Base-by-base conservation (phyloP, 73 alveolate species). In the Paramecium sexaurelia region DNA sequence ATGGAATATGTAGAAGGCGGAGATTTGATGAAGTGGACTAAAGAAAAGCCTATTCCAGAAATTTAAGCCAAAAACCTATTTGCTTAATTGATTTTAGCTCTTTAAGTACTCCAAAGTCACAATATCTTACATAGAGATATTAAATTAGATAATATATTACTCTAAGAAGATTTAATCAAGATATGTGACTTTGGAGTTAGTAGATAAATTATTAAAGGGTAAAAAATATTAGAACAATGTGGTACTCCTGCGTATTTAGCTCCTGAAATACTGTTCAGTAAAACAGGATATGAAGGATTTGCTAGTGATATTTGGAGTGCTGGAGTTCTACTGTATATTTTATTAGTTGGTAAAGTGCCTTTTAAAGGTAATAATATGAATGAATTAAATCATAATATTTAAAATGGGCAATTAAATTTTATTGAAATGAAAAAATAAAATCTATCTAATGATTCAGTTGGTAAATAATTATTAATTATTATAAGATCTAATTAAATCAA, bases 181-280 rank as follows among this genome's bases (percentile, higher is more conserved):
- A 90, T 98, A 56, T 97, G 98, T 85, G 99, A 98, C 93, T 98
- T 97, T 39, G 99, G 99, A 1, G 99, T 98, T 40, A 94, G 98
- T 11, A 98, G 96, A 89, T 26, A 89, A 47, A 86, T 95, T 20
- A 94, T 75, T 37, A 95, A 94, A 71, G 98, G 98, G 3, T 96
- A 96, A 61, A 95, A 91, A 39, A 95, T 98, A 93, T 92, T 93
- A 19, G 99, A 98, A 84, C 95, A 98, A 87, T 98, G 99, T 84
- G 99, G 99, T 17, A 98, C 99, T 2, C 99, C 99, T 1, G 99
- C 99, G 10, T 98, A 97, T 93, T 95, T 98, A 15, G 99, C 99
- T 1, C 99, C 99, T 27, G 99, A 98, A 95, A 97, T 98, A 24
- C 95, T 98, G 1, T 51, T 67, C 43, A 96, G 92, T 90, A 97